A percentile compares a stretch with the other conserved stretches of the same genome.
Conservation (phyloP, 2,329 filamentous ascomycete species). For the Pezicula rhizophila region DNA sequence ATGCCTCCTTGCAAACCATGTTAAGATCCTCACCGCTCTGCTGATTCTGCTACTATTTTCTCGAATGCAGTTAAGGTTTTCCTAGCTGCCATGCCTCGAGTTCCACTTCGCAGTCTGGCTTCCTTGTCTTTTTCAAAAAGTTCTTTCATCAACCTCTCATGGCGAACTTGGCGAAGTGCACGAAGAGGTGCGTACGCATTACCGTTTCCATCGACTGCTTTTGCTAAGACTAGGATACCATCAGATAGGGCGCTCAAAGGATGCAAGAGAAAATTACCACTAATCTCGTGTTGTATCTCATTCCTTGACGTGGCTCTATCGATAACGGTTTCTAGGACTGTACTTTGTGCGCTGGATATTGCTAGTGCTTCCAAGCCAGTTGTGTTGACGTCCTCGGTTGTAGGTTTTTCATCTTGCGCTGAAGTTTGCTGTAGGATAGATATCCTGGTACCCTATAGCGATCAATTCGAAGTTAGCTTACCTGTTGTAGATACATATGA, state of each 20-base stretch:
- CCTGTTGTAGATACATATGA: too few relatives aligned
- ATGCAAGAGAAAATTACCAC: conserved; percentile 34
- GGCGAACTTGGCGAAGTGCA: conserved; percentile 54
- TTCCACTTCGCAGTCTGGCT: conserved; percentile 67
- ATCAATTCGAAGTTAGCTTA: too few relatives aligned
- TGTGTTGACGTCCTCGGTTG: conserved; percentile 24
- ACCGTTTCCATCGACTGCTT: conserved; percentile 47
- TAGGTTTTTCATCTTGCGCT: conserved; percentile 25
- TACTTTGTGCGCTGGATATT: conserved; percentile 27
- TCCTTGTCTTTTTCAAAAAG: conserved; percentile 68
- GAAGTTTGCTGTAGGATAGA: conserved; percentile 65
- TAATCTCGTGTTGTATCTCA: conserved; percentile 54
- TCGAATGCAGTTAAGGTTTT: conserved; percentile 68
- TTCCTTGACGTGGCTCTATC: conserved; percentile 52
- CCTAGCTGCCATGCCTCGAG: conserved; percentile 67
- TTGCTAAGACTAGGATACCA: conserved; percentile 42
- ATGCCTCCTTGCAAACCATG: background rate
- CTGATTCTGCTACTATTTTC: conserved; percentile 52
- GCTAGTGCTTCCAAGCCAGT: background rate
- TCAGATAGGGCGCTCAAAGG: background rate
- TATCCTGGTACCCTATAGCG: conserved; percentile 41
- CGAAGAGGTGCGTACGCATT: conserved; percentile 53
- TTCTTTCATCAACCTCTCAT: conserved; percentile 55
- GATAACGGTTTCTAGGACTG: conserved; percentile 64
- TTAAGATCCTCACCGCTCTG: conserved; percentile 20